Base-by-base conservation (phyloP, 371 early-diverging fungal genomes). In the Globomyces sp. region DNA sequence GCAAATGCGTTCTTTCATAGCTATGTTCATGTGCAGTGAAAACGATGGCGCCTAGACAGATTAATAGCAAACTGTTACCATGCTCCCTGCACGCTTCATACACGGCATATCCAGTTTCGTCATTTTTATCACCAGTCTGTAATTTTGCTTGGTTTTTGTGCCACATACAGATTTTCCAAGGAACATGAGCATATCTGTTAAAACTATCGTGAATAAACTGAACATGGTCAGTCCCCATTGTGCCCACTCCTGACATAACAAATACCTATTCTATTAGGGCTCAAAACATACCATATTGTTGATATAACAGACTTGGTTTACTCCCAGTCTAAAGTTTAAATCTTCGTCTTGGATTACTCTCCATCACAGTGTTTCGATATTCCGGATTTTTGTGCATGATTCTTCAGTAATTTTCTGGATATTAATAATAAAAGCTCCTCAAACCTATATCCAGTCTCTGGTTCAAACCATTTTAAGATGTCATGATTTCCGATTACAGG, bases 131-230 rank as follows among this genome's bases (percentile, higher is more conserved):
- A 41, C 80, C 80, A 0, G 74, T 74, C 58, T 79, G 77, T 57
- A 60, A 78, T 8, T 49, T 47, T 9, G 41, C 45, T 66, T 78
- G 78, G 69, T 79, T 79, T 70, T 79, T 79, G 71, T 79, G 80
- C 71, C 71, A 79, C 11, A 65, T 49, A 62, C 80, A 79, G 11
- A 79, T 41, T 61, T 74, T 75, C 72, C 74, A 78, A 1, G 74
- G 63, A 13, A 53, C 57, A 45, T 58, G 41, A 13, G 61, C 45
- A 67, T 71, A 71, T 46, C 50, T 6, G 10, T 52, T 5, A 8
- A 79, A 48, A 9, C 58, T 39, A 13, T 34, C 13, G 52, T 70
- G 67, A 24, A 72, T 45, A 49, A 68, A 74, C 40, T 57, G 39
- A 8, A 69, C 75, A 61, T 79, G 80, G 47, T 67, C 48, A 10